Evolutionary conservation across 169 alveolate species (phyloP), one percentile per base, ranked within the genome.

Genomic region (Nephromyces sp.): DNA sequence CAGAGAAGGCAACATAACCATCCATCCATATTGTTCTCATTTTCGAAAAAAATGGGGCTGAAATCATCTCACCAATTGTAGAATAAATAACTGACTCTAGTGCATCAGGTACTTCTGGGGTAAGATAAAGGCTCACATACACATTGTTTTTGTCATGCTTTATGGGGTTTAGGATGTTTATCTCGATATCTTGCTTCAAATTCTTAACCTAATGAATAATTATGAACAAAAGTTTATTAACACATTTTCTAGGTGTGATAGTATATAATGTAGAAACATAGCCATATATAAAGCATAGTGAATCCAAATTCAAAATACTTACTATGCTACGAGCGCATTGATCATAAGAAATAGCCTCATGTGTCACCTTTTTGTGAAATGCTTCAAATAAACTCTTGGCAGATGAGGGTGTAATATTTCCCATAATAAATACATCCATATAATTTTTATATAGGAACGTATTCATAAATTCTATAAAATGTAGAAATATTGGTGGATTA

Each of bases 1-100:
- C 63, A 0, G 82, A 75, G 27, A 70, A 27, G 0, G 82, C 82
- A 8, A 75, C 82, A 35, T 75, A 75, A 21, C 82, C 82, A 62
- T 75, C 82, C 77, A 68, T 75, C 71, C 66, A 67, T 27, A 15
- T 52, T 0, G 82, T 75, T 66, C 82, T 71, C 0, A 75, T 33
- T 0, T 67, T 68, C 22, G 66, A 72, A 43, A 75, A 75, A 70
- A 75, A 75, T 1, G 82, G 82, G 15, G 76, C 61, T 43, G 72
- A 32, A 5, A 75, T 1, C 67, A 75, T 22, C 3, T 67, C 72
- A 15, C 77, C 82, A 1, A 68, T 0, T 21, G 34, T 31, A 2
- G 72, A 8, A 32, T 68, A 53, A 1, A 75, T 3, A 4, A 75
- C 72, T 24, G 52, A 25, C n/a, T 75, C 77, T 35, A 68, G 30